Conservation (phyloP, 305 asterid species). For the Caryopteris hybrid region DNA sequence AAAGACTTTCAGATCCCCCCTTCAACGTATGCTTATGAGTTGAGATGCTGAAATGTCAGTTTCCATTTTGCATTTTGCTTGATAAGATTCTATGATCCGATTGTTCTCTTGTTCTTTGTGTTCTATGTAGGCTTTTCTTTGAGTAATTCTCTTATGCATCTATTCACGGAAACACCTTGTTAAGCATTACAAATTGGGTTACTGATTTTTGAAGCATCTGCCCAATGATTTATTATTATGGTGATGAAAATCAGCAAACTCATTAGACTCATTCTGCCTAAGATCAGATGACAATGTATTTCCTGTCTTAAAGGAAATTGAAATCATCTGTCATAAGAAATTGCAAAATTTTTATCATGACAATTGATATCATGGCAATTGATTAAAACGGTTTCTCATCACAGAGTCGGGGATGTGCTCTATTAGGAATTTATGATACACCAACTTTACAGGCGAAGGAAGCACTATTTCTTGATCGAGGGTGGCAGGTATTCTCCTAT, state of each 20-base stretch:
- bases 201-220: too few species aligned
- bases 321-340: slow-evolving; percentile 2
- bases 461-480: slow-evolving; percentile 86
- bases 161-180: background rate
- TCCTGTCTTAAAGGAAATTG: slow-evolving; percentile 2
- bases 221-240: too few species aligned
- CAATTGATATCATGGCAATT: slow-evolving; percentile 8
- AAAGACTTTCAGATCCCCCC: too few species aligned
- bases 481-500: slow-evolving; percentile 78
- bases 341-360: background rate
- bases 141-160: background rate
- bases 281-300: background rate
- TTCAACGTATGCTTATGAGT: slow-evolving; percentile 5
- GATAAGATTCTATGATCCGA: background rate
- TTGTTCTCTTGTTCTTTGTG: background rate
- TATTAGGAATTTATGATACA: slow-evolving; percentile 79
- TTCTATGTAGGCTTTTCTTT: background rate
- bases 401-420: slow-evolving; percentile 96
- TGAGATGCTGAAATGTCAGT: background rate
- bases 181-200: too few species aligned
- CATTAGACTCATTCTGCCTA: too few species aligned
- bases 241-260: too few species aligned
- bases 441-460: slow-evolving; percentile 91
- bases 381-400: slow-evolving; percentile 18
- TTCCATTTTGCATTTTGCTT: background rate